Evolutionary conservation across 2,329 filamentous ascomycete species (phyloP).

Genomic region (Curvularia lunata): DNA sequence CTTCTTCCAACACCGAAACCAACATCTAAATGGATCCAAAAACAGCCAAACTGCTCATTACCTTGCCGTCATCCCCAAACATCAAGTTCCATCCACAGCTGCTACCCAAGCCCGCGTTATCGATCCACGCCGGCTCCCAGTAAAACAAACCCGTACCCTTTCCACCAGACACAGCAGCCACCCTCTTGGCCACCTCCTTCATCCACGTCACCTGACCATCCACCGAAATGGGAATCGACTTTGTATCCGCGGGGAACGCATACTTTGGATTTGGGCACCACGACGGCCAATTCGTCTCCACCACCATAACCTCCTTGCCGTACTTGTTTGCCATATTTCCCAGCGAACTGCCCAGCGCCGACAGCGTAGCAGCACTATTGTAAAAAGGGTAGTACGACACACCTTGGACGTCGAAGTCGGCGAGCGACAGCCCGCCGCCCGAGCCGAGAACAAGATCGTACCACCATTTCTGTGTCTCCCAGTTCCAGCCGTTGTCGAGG

Average conservation of each 20-base stretch:
- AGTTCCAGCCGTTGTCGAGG: conserved; percentile 77
- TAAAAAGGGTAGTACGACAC: conserved; percentile 79
- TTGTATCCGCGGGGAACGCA: conserved; percentile 66
- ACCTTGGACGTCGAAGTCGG: conserved; percentile 74
- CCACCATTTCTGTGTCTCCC: conserved; percentile 69
- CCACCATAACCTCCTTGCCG: conserved; percentile 71
- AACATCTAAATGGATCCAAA: conserved; percentile 48
- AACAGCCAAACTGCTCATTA: conserved; percentile 63
- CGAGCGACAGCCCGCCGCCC: conserved; percentile 55
- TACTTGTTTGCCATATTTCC: conserved; percentile 66
- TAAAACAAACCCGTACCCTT: conserved; percentile 66
- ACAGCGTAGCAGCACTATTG: conserved; percentile 63
- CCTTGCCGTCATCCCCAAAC: conserved; percentile 62
- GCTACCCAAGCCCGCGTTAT: conserved; percentile 68
- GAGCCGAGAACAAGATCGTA: conserved; percentile 61
- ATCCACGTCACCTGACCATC: conserved; percentile 69
- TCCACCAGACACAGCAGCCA: conserved; percentile 61
- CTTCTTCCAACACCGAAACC: background rate
- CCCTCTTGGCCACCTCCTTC: conserved; percentile 63
- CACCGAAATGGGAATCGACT: conserved; percentile 65
- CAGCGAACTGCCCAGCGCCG: conserved; percentile 62
- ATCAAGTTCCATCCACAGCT: conserved; percentile 70
- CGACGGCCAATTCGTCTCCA: conserved; percentile 74
- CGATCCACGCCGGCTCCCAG: conserved; percentile 76
- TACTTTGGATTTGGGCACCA: conserved; percentile 65